Percentiles rank a stretch among this genome's conserved stretches.
Conservation (phyloP, 768 basidiomycete genomes). For the Leccinum barrowsii region DNA sequence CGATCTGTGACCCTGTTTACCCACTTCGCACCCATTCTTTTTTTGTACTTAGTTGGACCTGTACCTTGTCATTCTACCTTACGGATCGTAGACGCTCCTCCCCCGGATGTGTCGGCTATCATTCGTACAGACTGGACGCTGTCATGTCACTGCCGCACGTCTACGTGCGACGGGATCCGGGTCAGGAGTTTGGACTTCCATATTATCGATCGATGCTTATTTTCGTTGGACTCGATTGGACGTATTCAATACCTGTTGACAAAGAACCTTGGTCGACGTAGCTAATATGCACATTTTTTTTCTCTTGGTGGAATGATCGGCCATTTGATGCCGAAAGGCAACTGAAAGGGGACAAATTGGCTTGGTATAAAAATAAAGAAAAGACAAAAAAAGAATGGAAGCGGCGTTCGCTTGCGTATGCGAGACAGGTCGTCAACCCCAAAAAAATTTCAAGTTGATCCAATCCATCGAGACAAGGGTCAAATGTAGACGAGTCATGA, state of each 20-base stretch:
- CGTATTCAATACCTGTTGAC: neutral
- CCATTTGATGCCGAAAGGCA: neutral
- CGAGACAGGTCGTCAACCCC: neutral
- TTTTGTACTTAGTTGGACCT: conserved; percentile 19
- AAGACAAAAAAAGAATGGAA: neutral
- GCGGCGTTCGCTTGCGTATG: neutral
- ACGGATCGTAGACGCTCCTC: conserved; percentile 1
- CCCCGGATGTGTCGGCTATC: neutral
- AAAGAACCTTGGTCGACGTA: neutral
- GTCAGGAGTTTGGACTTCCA: neutral
- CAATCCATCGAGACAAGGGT: neutral
- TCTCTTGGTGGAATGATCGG: neutral
- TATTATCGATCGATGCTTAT: neutral
- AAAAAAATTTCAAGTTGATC: neutral
- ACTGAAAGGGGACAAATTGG: neutral
- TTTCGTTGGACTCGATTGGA: neutral
- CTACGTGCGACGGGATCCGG: neutral
- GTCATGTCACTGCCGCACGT: neutral
- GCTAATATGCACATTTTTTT: neutral
- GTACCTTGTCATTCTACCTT: conserved; percentile 13
- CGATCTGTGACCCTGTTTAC: conserved; percentile 5
- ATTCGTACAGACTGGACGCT: too few species aligned
- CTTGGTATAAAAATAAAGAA: neutral
- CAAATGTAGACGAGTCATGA: neutral
- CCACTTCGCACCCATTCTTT: neutral